These are phyloP conservation scores for Epichloe glyceriae DNA, from an alignment of 2,329 filamentous ascomycete genomes.

Conservation along the genomic window DNA sequence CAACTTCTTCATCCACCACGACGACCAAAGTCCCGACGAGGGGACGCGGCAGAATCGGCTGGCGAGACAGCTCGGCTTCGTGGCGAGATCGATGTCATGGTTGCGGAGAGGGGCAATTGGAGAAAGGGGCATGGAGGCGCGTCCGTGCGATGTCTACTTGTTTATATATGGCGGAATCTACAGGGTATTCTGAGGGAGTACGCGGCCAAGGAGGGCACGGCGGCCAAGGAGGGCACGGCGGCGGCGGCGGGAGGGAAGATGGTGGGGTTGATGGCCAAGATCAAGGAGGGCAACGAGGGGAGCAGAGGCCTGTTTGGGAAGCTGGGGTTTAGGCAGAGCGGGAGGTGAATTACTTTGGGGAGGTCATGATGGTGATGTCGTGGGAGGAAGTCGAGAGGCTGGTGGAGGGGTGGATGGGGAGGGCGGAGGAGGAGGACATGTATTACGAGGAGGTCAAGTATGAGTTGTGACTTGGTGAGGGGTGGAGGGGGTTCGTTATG, in stretches of 20 bases:
- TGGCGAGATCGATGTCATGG: constrained; percentile 81
- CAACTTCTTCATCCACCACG: constrained; percentile 60
- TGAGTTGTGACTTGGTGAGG: neutral
- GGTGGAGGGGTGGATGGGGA: constrained; percentile 13
- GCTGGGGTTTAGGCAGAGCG: constrained; percentile 39
- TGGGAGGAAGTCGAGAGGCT: constrained; percentile 15
- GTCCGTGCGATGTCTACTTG: constrained; percentile 54
- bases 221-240: neutral
- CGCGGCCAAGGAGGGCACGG: constrained; percentile 8
- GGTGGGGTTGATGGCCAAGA: constrained; percentile 40
- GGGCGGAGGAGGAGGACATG: constrained; percentile 1
- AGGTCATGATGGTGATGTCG: constrained; percentile 36
- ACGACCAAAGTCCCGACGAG: neutral
- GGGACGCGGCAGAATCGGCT: neutral
- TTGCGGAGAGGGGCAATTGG: constrained; percentile 47
- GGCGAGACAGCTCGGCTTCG: constrained; percentile 22
- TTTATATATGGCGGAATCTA: constrained; percentile 48
- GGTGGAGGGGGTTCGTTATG: no score
- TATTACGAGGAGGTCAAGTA: constrained; percentile 16
- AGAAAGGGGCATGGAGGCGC: constrained; percentile 52
- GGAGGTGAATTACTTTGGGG: constrained; percentile 47
- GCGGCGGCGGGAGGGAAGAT: constrained; percentile 4
- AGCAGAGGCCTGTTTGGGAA: constrained; percentile 39
- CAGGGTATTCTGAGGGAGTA: constrained; percentile 39
- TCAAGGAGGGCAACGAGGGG: constrained; percentile 39